Percentiles rank a stretch among this genome's conserved stretches.
Conservation (phyloP, 2,329 filamentous ascomycete genomes). For the Sordariomycetes sp. region DNA sequence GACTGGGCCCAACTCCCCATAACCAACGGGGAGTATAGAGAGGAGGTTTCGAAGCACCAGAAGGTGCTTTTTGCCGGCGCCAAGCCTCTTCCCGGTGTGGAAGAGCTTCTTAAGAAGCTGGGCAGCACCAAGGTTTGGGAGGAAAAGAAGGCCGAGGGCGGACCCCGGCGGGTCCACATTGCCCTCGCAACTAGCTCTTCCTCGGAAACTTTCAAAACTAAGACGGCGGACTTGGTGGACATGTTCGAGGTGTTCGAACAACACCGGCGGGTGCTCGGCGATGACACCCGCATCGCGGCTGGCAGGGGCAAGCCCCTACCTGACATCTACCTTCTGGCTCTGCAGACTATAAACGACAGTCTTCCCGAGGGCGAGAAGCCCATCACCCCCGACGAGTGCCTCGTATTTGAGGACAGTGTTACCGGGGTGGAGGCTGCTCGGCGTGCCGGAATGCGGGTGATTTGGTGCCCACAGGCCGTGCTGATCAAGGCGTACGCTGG, state of each 20-base stretch:
- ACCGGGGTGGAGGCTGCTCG: constrained; percentile 84
- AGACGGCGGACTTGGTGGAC: constrained; percentile 49
- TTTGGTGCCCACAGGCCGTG: constrained; percentile 81
- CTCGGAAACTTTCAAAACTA: constrained; percentile 58
- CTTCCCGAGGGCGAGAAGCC: constrained; percentile 47
- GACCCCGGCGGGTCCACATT: constrained; percentile 45
- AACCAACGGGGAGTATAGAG: constrained; percentile 49
- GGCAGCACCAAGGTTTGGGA: constrained; percentile 37
- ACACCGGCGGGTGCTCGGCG: constrained; percentile 67
- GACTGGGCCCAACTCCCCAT: constrained; percentile 83
- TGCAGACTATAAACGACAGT: constrained; percentile 71
- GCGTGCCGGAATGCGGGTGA: constrained; percentile 84
- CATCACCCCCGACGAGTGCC: constrained; percentile 72
- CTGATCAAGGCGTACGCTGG: constrained; percentile 65
- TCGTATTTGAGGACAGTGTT: constrained; percentile 94
- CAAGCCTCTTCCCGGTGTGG: constrained; percentile 69
- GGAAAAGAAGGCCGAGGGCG: constrained; percentile 6
- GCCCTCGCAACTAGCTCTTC: constrained; percentile 79
- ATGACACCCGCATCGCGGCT: constrained; percentile 62
- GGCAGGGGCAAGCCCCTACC: constrained; percentile 90
- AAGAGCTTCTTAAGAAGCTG: constrained; percentile 50
- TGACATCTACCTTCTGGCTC: constrained; percentile 83
- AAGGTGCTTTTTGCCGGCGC: constrained; percentile 56
- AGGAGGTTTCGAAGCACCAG: constrained; percentile 50
- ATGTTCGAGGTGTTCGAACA: constrained; percentile 53